phyloP scores from a whole-genome alignment of 768 basidiomycete species.

The Amanita fuliginea region DNA sequence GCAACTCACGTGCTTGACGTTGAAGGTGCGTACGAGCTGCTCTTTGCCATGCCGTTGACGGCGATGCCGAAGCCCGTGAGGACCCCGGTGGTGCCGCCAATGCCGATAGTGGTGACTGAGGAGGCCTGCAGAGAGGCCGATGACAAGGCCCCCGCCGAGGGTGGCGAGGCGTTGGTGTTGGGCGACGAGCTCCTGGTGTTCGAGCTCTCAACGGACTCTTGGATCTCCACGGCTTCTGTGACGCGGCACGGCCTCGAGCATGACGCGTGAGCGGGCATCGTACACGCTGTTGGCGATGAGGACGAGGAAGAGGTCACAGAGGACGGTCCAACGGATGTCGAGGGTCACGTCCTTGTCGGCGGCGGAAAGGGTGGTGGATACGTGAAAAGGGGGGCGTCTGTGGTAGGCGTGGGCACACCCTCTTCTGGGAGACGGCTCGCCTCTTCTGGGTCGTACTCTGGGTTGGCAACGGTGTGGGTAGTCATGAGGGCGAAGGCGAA shows the following conservation, averaged over 20 bases:
- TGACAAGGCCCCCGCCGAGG: slow-evolving; percentile 84
- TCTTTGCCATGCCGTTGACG: slow-evolving; percentile 78
- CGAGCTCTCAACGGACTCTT: slow-evolving; percentile 80
- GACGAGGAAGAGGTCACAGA: slow-evolving; percentile 93
- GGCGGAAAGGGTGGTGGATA: slow-evolving; percentile 72
- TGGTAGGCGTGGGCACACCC: not conserved
- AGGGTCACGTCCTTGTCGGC: slow-evolving; percentile 88
- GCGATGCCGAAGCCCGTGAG: slow-evolving; percentile 92
- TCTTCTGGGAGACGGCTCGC: slow-evolving; percentile 41
- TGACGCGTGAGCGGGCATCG: slow-evolving; percentile 89
- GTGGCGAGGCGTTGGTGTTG: slow-evolving; percentile 71
- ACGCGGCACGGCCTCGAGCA: slow-evolving; percentile 81
- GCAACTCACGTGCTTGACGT: slow-evolving; percentile 90
- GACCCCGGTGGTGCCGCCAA: slow-evolving; percentile 80
- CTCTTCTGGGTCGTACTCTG: slow-evolving; percentile 89
- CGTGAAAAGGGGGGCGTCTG: slow-evolving; percentile 13
- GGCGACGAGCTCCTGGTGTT: slow-evolving; percentile 59
- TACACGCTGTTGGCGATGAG: slow-evolving; percentile 97
- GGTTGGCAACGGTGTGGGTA: slow-evolving; percentile 94
- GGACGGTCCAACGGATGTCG: slow-evolving; percentile 97
- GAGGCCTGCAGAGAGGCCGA: slow-evolving; percentile 90
- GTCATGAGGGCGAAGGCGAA: slow-evolving; percentile 94
- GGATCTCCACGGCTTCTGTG: slow-evolving; percentile 93
- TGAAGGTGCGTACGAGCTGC: slow-evolving; percentile 90
- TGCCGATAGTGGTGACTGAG: slow-evolving; percentile 90